Conservation (phyloP, 1,139 yeast genomes). For the Diutina ranongensis region DNA sequence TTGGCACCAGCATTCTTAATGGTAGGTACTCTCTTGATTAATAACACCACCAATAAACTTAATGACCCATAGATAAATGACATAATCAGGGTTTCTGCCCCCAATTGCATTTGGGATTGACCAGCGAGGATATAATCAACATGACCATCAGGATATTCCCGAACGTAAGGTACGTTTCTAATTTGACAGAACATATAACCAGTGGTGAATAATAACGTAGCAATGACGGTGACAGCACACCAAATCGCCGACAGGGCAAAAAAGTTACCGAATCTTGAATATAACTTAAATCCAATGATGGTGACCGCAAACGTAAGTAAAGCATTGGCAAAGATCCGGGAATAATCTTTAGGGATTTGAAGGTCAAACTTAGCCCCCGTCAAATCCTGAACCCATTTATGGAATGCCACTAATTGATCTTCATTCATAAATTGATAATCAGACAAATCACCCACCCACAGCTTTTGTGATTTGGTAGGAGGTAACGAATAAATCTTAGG, state of each 20-base stretch:
- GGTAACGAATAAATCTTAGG: slow-evolving; percentile 65
- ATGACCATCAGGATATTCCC: slow-evolving; percentile 42
- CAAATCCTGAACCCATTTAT: slow-evolving; percentile 23
- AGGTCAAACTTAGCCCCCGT: slow-evolving; percentile 37
- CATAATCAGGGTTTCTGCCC: slow-evolving; percentile 70
- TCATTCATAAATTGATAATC: slow-evolving; percentile 44
- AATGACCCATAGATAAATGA: slow-evolving; percentile 51
- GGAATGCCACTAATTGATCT: slow-evolving; percentile 34
- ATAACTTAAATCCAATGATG: slow-evolving; percentile 15
- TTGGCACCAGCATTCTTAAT: slow-evolving; percentile 30
- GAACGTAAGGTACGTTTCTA: slow-evolving; percentile 62
- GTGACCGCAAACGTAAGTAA: slow-evolving; percentile 23
- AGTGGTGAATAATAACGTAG: slow-evolving; percentile 61
- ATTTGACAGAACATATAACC: slow-evolving; percentile 94
- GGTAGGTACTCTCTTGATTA: slow-evolving; percentile 38
- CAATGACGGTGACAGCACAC: slow-evolving; percentile 51
- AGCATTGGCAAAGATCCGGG: slow-evolving; percentile 39
- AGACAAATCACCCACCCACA: slow-evolving; percentile 24
- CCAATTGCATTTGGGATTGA: slow-evolving; percentile 60
- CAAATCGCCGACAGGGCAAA: slow-evolving; percentile 35
- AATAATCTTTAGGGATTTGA: slow-evolving; percentile 44
- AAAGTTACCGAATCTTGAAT: slow-evolving; percentile 22
- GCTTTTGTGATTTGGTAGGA: slow-evolving; percentile 15
- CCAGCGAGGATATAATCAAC: slow-evolving; percentile 52
- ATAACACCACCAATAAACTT: slow-evolving; percentile 35